Conservation (phyloP, 2,329 filamentous ascomycete species). For the Paecilomyces fulvus region DNA sequence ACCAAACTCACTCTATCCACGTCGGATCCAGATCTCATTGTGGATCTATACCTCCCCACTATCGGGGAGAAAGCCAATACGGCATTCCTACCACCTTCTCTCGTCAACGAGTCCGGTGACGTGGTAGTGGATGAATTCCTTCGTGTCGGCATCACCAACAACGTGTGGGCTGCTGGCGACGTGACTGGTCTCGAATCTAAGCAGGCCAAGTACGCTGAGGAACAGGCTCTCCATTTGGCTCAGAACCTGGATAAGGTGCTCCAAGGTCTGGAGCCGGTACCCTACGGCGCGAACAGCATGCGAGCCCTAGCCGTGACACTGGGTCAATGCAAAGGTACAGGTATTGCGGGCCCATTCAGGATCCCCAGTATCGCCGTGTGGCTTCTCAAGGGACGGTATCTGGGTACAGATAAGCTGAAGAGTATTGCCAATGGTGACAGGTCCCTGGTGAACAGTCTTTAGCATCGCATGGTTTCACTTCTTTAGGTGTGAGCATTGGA, state of each 20-base stretch:
- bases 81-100: conserved; percentile 4
- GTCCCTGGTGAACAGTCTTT: background rate
- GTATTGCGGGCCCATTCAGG: background rate
- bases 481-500: background rate
- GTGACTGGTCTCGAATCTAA: conserved; percentile 8
- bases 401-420: background rate
- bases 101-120: conserved; percentile 1
- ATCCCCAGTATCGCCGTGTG: background rate
- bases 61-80: conserved; percentile 10
- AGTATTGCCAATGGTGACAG: background rate
- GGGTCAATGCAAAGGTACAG: background rate
- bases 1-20: conserved; percentile 6
- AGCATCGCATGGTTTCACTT: background rate
- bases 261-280: background rate
- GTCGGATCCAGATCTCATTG: conserved; percentile 3
- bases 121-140: conserved; percentile 10
- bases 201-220: conserved; percentile 5
- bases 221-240: conserved; percentile 3
- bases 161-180: conserved; percentile 12
- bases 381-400: background rate
- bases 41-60: conserved; percentile 10
- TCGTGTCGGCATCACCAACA: conserved; percentile 5
- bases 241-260: background rate
- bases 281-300: background rate
- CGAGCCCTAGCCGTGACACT: background rate